Base-by-base conservation (phyloP, 768 basidiomycete genomes). In the Amanita brunnescens region DNA sequence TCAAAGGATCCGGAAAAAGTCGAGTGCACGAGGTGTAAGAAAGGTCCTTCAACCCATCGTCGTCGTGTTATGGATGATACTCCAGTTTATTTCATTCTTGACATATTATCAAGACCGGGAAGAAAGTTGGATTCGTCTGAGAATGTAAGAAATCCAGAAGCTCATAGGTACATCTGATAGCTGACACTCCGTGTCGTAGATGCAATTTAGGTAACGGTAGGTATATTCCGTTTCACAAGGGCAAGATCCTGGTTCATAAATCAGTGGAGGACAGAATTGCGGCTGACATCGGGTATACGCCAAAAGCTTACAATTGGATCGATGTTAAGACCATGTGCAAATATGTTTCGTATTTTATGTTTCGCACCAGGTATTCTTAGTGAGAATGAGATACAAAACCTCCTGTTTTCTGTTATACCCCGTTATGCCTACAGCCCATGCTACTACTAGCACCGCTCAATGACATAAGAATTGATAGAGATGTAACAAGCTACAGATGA, bases 181-280 rank as follows among this genome's bases (percentile, higher is more conserved):
- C 20, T 18, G 10, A 6, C n/a, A n/a, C n/a, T 13, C 21, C 16
- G 2, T 33, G 9, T 20, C 29, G 21, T 24, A 64, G 63, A 58
- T 57, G 57, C 23, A 64, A 64, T 39, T 56, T 62, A 26, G 61
- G 63, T 2, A 56, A 55, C 52, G 61, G 63, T 13, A 52, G 63
- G 14, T 64, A 62, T 49, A 60, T 64, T 24, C 63, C 61, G 10
- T 60, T 60, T 44, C 35, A 55, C 23, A 47, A 58, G 2, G 55
- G 61, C 42, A 49, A 58, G 42, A 48, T 64, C 38, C 47, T 55
- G 30, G 60, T 64, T 14, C 63, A 64, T 45, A 41, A 53, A n/a
- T 60, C 63, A 3, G 63, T 64, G 29, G 39, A 53, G 29, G 39
- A 53, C 12, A 38, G 58, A 21, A 58, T 58, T 13, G n/a, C n/a